Base-by-base conservation (phyloP, 371 early-diverging fungal genomes). In the Rhizomucor miehei region DNA sequence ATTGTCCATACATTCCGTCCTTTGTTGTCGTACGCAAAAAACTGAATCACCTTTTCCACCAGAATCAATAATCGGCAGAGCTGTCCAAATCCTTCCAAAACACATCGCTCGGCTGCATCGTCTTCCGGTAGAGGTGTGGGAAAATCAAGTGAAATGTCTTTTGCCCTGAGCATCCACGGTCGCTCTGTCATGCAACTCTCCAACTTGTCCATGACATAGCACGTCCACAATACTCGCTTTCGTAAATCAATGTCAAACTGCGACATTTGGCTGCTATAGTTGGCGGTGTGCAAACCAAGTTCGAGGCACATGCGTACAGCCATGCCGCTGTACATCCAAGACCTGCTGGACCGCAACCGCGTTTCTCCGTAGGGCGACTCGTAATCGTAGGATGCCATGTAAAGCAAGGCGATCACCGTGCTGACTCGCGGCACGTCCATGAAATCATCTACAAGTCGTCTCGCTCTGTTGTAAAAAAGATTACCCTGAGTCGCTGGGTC, bases 191-290 rank as follows among this genome's bases (percentile, higher is more conserved):
- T 60, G 39, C 69, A 66, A 35, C 79, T 79, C 39, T 67, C 64
- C 43, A 68, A 19, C 48, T 79, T 79, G 48, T 79, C 79, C 71
- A 75, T 57, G 1, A 67, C 64, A 54, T 69, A 79, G 49, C 79
- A 79, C 6, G 71, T 60, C 79, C 79, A 79, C 19, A 79, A 41
- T n/a, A 75, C 71, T n/a, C 79, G 57, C 51, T 69, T 73, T 6
- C 75, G 67, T 38, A 75, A 46, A 24, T 79, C 79, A 12, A 73
- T 66, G 47, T 79, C 79, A 29, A 65, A 70, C 17, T 69, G 65
- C 9, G 75, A 69, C 69, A 78, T 65, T 46, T 73, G 71, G 39
- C 71, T 66, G 17, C 66, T 71, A 51, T 79, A 69, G 36, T 67
- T 61, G 10, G 63, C 51, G 3, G 66, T 72, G 24, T 77, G 75